Base-by-base conservation (phyloP, 371 early-diverging fungal species). In the Coelomomyces lativittatus region DNA sequence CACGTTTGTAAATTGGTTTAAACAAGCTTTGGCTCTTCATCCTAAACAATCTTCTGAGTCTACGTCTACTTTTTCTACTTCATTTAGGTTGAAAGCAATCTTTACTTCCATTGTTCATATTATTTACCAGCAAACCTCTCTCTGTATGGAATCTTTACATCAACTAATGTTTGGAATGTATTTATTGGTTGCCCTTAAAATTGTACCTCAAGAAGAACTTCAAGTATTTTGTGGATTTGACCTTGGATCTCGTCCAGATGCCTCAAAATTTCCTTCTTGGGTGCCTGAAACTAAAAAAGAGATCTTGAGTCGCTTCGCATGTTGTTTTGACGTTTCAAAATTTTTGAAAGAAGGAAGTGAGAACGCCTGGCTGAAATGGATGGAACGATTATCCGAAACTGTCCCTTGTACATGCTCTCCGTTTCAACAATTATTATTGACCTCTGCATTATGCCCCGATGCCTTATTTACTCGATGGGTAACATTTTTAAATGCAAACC, bases 401-500 rank as follows among this genome's bases (percentile, higher is more conserved):
- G 27, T 24, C 19, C 31, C 4, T 28, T 26, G 49, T 15, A 31
- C 21, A 43, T 30, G 15, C 36, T 66, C 64, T 27, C 51, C 61
- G 11, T 66, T 69, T 55, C 73, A 74, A 44, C 51, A 54, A 44
- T 33, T 70, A 8, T 43, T 74, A 12, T 28, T 74, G 25, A 55
- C 65, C 4, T 65, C 69, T 44, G 55, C 62, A 0, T 44, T 74
- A 1, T 30, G 67, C 17, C 71, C 72, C 3, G 75, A 74, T 39
- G 31, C 64, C 19, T 50, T 72, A 15, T 17, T 64, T 11, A 27
- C 7, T 10, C 29, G 19, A 23, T 23, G 28, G 29, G 14, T 12
- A 12, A 8, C 26, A 12, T 12, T 37, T 55, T 55, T 27, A 58
- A 69, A 1, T 59, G 69, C 64, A 57, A 51, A 62, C 50, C 43